phyloP scores from a whole-genome alignment of 805 yeast species.

The Spathaspora boniae region DNA sequence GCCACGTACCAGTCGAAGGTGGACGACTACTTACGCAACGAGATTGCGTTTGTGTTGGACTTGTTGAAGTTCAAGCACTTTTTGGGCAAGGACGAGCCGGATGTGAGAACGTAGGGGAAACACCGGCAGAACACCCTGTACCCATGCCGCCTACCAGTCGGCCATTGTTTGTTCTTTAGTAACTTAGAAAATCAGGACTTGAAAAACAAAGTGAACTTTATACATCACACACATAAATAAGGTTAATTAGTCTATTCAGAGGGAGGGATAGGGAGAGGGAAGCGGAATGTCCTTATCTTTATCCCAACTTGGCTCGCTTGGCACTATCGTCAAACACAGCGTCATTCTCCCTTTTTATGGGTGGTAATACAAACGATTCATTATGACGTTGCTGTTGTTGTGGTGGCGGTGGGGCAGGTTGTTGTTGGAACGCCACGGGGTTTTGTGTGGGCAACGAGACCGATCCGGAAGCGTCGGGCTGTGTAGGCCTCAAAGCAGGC shows the following conservation, averaged over 20 bases:
- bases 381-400: slow-evolving; percentile 1
- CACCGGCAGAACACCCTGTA: too few relatives aligned
- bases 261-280: too few relatives aligned
- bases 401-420: slow-evolving; percentile 4
- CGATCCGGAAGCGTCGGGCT: too few relatives aligned
- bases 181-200: too few relatives aligned
- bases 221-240: neutral
- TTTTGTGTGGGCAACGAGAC: too few relatives aligned
- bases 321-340: slow-evolving; percentile 9
- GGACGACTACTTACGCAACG: slow-evolving; percentile 63
- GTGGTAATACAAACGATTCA: slow-evolving; percentile 12
- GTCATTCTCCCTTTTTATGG: slow-evolving; percentile 22
- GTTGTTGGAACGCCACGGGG: too few relatives aligned
- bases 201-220: neutral
- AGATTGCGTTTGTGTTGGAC: slow-evolving; percentile 58
- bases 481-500: too few relatives aligned
- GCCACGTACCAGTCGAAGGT: slow-evolving; percentile 49
- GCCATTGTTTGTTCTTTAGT: too few relatives aligned
- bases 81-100: slow-evolving; percentile 82
- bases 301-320: slow-evolving; percentile 14
- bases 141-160: too few relatives aligned
- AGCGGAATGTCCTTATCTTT: too few relatives aligned
- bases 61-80: slow-evolving; percentile 70
- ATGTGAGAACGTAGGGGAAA: slow-evolving; percentile 66
- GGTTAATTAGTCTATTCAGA: neutral